phyloP scores from a whole-genome alignment of 306 rosid species.

The Dryas alaskensis region DNA sequence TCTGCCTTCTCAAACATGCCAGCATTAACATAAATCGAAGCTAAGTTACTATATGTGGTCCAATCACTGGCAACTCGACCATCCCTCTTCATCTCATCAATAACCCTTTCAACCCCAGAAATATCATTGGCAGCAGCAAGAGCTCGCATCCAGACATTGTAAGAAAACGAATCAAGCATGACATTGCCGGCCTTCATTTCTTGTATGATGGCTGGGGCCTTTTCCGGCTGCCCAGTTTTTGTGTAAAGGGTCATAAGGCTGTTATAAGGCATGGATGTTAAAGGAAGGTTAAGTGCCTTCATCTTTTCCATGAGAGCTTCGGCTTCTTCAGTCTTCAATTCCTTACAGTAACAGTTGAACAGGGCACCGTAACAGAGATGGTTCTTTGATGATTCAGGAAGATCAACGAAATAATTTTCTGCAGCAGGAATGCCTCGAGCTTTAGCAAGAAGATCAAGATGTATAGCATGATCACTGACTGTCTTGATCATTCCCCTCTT shows the following conservation, averaged over 20 bases:
- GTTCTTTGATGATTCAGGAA: constrained; percentile 73
- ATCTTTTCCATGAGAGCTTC: constrained; percentile 82
- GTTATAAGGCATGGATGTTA: constrained; percentile 66
- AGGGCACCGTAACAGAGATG: constrained; percentile 83
- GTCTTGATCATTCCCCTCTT: constrained; percentile 83
- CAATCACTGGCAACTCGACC: constrained; percentile 73
- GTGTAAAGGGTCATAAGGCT: constrained; percentile 85
- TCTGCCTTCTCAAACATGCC: constrained; percentile 69
- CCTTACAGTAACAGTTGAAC: constrained; percentile 93
- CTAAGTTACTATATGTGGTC: constrained; percentile 86
- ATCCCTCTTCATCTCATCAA: constrained; percentile 86
- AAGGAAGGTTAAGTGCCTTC: constrained; percentile 76
- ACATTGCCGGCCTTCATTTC: constrained; percentile 68
- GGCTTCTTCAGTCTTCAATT: constrained; percentile 67
- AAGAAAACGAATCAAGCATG: constrained; percentile 60
- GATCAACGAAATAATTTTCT: constrained; percentile 66
- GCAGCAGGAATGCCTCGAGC: constrained; percentile 66
- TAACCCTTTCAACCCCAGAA: constrained; percentile 76
- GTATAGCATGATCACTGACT: constrained; percentile 77
- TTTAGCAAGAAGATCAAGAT: constrained; percentile 82
- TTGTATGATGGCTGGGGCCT: constrained; percentile 59
- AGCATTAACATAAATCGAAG: constrained; percentile 71
- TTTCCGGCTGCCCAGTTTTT: constrained; percentile 56
- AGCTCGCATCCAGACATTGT: constrained; percentile 87
- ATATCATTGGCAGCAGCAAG: constrained; percentile 73